These are phyloP conservation scores for Penicillium italicum DNA, from an alignment of 2,329 filamentous ascomycete genomes.

Conservation along the genomic window DNA sequence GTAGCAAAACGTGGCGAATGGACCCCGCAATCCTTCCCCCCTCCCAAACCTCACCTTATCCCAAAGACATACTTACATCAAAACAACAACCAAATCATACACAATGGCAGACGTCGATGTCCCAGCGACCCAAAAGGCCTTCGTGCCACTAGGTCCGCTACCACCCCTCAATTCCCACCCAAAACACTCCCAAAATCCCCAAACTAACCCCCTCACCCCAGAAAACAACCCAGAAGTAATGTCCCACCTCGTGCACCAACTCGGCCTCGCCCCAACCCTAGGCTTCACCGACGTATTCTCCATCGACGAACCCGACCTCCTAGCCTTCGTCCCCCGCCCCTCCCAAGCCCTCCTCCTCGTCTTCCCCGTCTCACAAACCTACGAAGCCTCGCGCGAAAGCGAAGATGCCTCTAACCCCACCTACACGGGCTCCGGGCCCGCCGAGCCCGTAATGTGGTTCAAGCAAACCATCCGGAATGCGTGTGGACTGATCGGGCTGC, in stretches of 20 bases:
- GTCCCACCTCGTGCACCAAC: conserved; percentile 73
- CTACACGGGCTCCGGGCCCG: conserved; percentile 64
- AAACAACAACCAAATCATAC: background rate
- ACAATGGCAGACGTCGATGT: conserved; percentile 38
- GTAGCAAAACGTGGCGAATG: background rate
- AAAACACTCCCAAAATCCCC: background rate
- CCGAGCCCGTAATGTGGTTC: conserved; percentile 86
- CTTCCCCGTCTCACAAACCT: conserved; percentile 76
- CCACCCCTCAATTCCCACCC: background rate
- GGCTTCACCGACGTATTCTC: conserved; percentile 89
- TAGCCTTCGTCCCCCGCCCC: conserved; percentile 83
- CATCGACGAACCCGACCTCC: conserved; percentile 77
- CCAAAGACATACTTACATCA: background rate
- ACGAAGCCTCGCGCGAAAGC: conserved; percentile 69
- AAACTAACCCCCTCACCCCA: conserved; percentile 26
- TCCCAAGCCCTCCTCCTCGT: conserved; percentile 86
- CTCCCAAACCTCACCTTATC: background rate
- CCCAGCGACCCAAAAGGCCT: conserved; percentile 44
- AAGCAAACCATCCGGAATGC: conserved; percentile 92
- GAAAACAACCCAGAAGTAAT: conserved; percentile 85
- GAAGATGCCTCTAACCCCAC: conserved; percentile 65
- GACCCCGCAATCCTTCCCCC: conserved; percentile 1
- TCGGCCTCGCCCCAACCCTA: conserved; percentile 75
- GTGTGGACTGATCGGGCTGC: conserved; percentile 81
- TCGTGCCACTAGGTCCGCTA: conserved; percentile 47